Evolutionary conservation across 2,329 filamentous ascomycete species (phyloP), one percentile per base, ranked within the genome.

Genomic region (Amauroascus niger): DNA sequence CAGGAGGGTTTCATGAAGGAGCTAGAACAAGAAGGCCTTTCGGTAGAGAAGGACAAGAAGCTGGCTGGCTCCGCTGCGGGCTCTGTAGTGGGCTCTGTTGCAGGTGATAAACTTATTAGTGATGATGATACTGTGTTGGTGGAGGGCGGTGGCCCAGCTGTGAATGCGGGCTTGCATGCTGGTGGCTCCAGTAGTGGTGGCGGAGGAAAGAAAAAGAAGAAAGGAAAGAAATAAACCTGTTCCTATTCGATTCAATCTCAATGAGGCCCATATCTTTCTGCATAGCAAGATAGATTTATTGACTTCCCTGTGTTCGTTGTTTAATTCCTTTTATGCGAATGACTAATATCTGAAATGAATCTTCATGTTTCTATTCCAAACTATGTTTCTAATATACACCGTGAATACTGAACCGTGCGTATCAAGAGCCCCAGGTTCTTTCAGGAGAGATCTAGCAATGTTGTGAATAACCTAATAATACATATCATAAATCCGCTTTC

Each of bases 1-100:
- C 79, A 86, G 68, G 77, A 80, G 51, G 84, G 83, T 13, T 89
- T 93, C 63, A 84, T 94, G 80, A 88, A 86, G 71, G 89, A 96
- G 74, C 75, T 95, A 46, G 85, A 71, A 52, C 62, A 58, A 18
- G 63, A 65, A 48, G 39, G 30, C n/a, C 24, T n/a, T 18, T 18
- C 28, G 14, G 49, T 32, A 6, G 37, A 44, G 46, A 58, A 60
- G 11, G 37, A 44, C 45, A 58, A 60, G 39, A 54, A 57, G 47
- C 30, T 47, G 63, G 59, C 67, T 57, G 58, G 64, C 16, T 54
- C 56, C 37, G 39, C 45, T 30, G 32, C 53, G 30, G 46, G 52
- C 7, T 37, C 55, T n/a, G 50, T 55, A 9, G 55, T 54, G 30
- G 46, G 52, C 7, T 37, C 55, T n/a, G 50, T 55, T 8, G 55